Evolutionary conservation across 148 eudicot species (phyloP).

Genomic region (Dianthus caryophyllus): DNA sequence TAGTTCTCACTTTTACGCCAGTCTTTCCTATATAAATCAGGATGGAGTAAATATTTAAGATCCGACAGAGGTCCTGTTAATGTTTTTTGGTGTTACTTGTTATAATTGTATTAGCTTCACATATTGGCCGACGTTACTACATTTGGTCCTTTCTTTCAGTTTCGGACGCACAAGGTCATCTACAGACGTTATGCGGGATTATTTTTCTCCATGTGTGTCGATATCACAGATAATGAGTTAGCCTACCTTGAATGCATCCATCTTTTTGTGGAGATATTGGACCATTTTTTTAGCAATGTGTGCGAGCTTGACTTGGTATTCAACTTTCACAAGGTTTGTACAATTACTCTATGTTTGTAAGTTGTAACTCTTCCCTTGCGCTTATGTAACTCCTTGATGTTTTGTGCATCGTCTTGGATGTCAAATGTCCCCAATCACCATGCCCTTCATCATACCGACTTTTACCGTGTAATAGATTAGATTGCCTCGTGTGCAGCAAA

Average conservation of each 20-base stretch:
- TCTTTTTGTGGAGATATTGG: conserved; percentile 95
- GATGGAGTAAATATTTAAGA: background rate
- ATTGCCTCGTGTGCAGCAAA: background rate
- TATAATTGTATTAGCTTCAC: background rate
- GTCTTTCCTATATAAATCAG: background rate
- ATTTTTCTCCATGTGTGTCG: conserved; percentile 91
- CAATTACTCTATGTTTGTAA: background rate
- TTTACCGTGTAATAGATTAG: background rate
- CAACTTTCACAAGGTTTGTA: conserved; percentile 58
- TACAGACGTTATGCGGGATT: conserved; percentile 96
- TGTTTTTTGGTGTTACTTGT: background rate
- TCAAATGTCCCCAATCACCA: background rate
- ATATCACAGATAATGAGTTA: conserved; percentile 92
- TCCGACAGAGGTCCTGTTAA: background rate
- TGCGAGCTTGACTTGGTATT: conserved; percentile 96
- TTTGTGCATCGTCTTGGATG: background rate
- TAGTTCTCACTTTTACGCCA: background rate
- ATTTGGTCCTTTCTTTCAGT: conserved; percentile 45
- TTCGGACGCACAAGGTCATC: conserved; percentile 89
- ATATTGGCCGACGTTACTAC: background rate
- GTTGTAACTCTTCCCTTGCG: background rate
- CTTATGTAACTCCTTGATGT: background rate
- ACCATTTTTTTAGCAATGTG: conserved; percentile 98
- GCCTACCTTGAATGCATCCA: conserved; percentile 92
- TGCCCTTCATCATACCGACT: background rate